Evolutionary conservation across 495 filamentous ascomycete genomes (phyloP), one percentile per base, ranked within the genome.

Genomic region (Penicillium simplicissimum): DNA sequence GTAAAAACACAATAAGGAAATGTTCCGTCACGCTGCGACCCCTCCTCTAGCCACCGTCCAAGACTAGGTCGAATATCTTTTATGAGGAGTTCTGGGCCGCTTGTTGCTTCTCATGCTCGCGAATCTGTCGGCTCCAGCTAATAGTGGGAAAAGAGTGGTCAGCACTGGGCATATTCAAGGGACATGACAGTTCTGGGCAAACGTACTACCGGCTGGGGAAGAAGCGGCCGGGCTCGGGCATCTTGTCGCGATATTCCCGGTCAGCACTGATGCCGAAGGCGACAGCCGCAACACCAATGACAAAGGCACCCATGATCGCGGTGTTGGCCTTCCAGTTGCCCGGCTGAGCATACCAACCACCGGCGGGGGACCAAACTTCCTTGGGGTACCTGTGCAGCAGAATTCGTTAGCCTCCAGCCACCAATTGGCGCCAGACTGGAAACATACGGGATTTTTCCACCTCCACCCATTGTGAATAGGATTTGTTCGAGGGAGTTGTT

Each of bases 281-380:
- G 52, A 90, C 66, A 34, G 87, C 90, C 19, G 85, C 84, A 67
- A 97, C 85, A 52, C 90, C 88, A 66, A 92, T 65, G 49, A 97
- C 84, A 52, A 89, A 85, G 2, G 79, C 80, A 53, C 84, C 81
- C 79, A 92, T 87, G 58, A 96, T 81, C n/a, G 90, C 91, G 9
- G 95, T 98, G 79, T 98, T 98, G 40, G 79, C 73, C 76, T 88
- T 96, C 96, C 96, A 98, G 83, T 98, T 98, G 64, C 81, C 80
- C 10, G 95, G 95, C 74, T 92, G 94, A 34, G 88, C 78, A 78
- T 98, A 98, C 95, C 96, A 98, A 70, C 95, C 95, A 81, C 95
- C 95, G 59, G 95, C 84, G 60, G 95, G 95, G 70, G 95, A 98
- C 95, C 95, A 98, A 81, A 98, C 90, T 82, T 98, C 93, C 82